These are phyloP conservation scores for Umbelopsis sp. DNA, from an alignment of 371 early-diverging fungal genomes.

Conservation along the genomic window DNA sequence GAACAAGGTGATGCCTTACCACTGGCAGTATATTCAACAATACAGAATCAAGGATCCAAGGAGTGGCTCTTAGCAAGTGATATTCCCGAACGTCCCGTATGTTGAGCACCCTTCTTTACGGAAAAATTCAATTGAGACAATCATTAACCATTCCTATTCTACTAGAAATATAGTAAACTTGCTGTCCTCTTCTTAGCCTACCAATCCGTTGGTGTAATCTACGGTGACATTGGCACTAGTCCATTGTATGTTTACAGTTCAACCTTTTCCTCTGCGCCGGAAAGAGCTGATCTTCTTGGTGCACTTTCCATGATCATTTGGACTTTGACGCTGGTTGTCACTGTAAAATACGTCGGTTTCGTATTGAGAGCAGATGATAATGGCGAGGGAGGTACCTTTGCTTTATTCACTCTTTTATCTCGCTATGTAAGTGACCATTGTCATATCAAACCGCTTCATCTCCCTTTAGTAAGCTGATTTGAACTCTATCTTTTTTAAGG, in stretches of 20 bases:
- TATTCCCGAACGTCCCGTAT: slow-evolving; percentile 25
- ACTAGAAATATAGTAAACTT: slow-evolving; percentile 25
- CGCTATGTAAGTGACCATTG: slow-evolving; percentile 29
- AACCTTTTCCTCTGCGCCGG: slow-evolving; percentile 37
- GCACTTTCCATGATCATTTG: slow-evolving; percentile 57
- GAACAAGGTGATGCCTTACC: slow-evolving; percentile 1
- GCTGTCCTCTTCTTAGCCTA: slow-evolving; percentile 26
- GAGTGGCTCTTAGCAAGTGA: slow-evolving; percentile 27
- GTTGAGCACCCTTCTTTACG: background rate
- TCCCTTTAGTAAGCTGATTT: background rate
- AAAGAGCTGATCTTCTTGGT: slow-evolving; percentile 38
- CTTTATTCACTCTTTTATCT: slow-evolving; percentile 52
- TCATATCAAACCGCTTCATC: background rate
- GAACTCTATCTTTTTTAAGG: background rate
- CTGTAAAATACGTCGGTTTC: slow-evolving; percentile 55
- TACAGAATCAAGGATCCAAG: slow-evolving; percentile 25
- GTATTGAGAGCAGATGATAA: slow-evolving; percentile 61
- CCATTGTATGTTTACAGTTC: slow-evolving; percentile 57
- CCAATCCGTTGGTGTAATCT: slow-evolving; percentile 40
- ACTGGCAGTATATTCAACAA: slow-evolving; percentile 23
- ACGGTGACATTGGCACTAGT: slow-evolving; percentile 62
- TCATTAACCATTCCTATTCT: background rate
- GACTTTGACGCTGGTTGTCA: slow-evolving; percentile 55
- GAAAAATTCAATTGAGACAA: too few relatives aligned
- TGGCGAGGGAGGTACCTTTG: slow-evolving; percentile 70